These are phyloP conservation scores for Corylus heterophylla DNA, from an alignment of 306 rosid genomes.

Conservation along the genomic window DNA sequence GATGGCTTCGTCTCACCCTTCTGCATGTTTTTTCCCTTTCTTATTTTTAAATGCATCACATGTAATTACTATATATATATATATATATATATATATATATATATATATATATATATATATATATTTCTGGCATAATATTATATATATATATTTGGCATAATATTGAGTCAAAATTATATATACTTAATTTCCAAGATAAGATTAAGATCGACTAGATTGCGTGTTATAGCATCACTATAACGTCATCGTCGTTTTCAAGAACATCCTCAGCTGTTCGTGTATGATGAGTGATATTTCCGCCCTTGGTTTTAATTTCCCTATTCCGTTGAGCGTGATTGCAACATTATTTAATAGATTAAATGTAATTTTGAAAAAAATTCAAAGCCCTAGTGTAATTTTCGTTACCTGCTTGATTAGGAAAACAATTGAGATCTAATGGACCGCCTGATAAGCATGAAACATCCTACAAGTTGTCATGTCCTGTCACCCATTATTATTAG, in stretches of 20 bases:
- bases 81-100: no score
- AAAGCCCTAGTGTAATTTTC: background rate
- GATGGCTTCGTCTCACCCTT: slow-evolving; percentile 47
- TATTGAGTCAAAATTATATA: background rate
- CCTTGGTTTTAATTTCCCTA: background rate
- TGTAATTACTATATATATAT: no score
- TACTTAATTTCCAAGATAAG: slow-evolving; percentile 23
- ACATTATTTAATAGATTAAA: no score
- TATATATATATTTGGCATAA: background rate
- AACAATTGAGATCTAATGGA: background rate
- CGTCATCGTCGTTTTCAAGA: slow-evolving; percentile 19
- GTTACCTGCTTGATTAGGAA: slow-evolving; percentile 4
- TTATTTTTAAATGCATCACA: background rate
- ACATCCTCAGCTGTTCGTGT: background rate
- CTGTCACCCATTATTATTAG: background rate
- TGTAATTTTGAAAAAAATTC: background rate
- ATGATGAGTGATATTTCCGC: background rate
- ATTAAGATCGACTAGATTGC: slow-evolving; percentile 16
- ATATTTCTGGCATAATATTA: background rate
- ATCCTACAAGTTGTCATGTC: background rate
- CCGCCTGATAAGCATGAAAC: background rate
- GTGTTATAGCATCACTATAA: slow-evolving; percentile 40
- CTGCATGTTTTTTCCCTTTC: background rate
- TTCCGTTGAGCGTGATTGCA: background rate
- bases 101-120: no score